Evolutionary conservation across 192 early-diverging fungal species (phyloP).

Genomic region (Coemansia sp.): DNA sequence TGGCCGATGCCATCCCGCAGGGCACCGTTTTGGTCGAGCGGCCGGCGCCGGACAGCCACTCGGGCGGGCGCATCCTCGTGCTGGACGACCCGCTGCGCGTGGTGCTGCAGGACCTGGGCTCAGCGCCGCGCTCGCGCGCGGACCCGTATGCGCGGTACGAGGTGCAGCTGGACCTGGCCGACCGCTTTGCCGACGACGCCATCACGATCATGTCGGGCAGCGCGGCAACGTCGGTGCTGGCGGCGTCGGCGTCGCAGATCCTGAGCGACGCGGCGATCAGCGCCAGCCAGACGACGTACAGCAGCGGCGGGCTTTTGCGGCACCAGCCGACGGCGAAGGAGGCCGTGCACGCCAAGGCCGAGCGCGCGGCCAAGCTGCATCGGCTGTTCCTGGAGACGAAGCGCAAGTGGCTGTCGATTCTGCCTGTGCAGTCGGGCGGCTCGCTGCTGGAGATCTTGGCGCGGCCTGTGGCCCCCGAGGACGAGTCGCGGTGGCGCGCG

Average conservation of each 20-base stretch:
- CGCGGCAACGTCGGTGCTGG: constrained; percentile 47
- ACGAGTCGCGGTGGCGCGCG: constrained; percentile 67
- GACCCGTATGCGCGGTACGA: constrained; percentile 52
- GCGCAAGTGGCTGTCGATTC: constrained; percentile 77
- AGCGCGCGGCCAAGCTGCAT: constrained; percentile 56
- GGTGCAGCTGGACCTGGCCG: constrained; percentile 49
- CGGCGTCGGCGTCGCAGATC: constrained; percentile 53
- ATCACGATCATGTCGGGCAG: constrained; percentile 56
- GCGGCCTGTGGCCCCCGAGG: constrained; percentile 64
- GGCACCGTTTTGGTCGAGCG: constrained; percentile 54
- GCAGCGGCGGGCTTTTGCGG: constrained; percentile 46
- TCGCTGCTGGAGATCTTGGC: constrained; percentile 85
- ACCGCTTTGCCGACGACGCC: constrained; percentile 61
- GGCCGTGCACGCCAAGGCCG: constrained; percentile 54
- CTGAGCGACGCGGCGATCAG: constrained; percentile 53
- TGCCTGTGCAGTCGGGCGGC: constrained; percentile 81
- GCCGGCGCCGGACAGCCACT: constrained; percentile 11
- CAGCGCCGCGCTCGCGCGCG: constrained; percentile 51
- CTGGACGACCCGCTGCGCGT: constrained; percentile 63
- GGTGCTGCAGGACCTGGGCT: constrained; percentile 67
- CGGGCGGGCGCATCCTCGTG: constrained; percentile 42
- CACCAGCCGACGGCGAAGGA: constrained; percentile 53
- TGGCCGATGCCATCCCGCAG: constrained; percentile 51
- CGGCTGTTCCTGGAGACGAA: constrained; percentile 87
- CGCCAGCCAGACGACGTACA: constrained; percentile 46